phyloP scores from a whole-genome alignment of 2,329 filamentous ascomycete genomes.

The Pestalotiopsis sp. region DNA sequence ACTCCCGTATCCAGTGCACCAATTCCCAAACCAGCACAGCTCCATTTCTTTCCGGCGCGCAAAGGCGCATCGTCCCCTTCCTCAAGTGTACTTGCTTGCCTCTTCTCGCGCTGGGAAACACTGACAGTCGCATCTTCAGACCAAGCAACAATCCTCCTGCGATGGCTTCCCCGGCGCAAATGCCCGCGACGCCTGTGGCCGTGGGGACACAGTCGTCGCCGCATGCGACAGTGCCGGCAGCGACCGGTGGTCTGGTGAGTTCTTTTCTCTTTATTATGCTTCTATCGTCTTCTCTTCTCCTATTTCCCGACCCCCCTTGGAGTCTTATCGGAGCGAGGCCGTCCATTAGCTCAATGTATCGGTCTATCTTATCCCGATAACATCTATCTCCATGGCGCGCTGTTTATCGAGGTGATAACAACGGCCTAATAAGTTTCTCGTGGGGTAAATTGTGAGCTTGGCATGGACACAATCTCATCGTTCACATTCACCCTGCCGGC shows the following conservation, averaged over 20 bases:
- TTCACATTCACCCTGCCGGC: background rate
- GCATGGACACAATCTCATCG: background rate
- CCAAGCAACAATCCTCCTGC: slow-evolving; percentile 7
- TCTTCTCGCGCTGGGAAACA: background rate
- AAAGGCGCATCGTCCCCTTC: background rate
- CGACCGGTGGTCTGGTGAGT: slow-evolving; percentile 13
- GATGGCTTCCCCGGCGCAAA: slow-evolving; percentile 11
- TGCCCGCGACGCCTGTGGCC: background rate
- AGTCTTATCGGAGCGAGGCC: slow-evolving; percentile 1
- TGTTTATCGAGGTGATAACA: slow-evolving; percentile 10
- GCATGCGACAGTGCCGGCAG: slow-evolving; percentile 11
- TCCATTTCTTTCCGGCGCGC: background rate
- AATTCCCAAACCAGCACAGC: background rate
- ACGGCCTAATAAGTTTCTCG: slow-evolving; percentile 1
- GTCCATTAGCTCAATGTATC: background rate
- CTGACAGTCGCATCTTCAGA: background rate
- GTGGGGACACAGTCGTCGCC: background rate
- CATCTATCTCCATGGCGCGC: background rate
- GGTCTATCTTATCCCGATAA: slow-evolving; percentile 9
- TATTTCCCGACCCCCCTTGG: background rate
- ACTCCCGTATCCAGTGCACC: background rate
- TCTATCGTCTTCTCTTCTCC: background rate
- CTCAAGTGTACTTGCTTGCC: background rate
- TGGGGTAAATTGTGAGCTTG: slow-evolving; percentile 4
- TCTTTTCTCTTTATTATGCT: background rate